A percentile compares a stretch with the other conserved stretches of the same genome.
These are phyloP conservation scores for Cladosporium sp. DNA, from an alignment of 2,329 filamentous ascomycete species.

Conservation along the genomic window DNA sequence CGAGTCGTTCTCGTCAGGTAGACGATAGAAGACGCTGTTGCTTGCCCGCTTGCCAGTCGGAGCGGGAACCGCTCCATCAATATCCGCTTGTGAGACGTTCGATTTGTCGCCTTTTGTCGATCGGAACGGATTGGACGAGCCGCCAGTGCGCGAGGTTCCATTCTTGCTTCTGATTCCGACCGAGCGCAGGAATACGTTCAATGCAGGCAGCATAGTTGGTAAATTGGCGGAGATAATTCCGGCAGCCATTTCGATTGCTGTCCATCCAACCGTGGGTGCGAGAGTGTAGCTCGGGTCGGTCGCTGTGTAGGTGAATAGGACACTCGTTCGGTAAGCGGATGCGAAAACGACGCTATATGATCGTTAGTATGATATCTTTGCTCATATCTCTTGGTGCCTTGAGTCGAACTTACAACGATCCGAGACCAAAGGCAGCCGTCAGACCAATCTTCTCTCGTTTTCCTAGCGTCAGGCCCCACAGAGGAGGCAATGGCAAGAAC, in stretches of 20 bases:
- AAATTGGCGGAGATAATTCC: slow-evolving; percentile 10
- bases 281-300: slow-evolving; percentile 9
- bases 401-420: slow-evolving; percentile 3
- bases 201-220: slow-evolving; percentile 6
- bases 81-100: not conserved
- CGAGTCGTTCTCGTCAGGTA: slow-evolving; percentile 2
- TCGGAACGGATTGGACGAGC: not conserved
- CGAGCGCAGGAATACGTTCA: slow-evolving; percentile 8
- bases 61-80: not conserved
- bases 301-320: slow-evolving; percentile 6
- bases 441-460: slow-evolving; percentile 9
- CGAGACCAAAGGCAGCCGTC: slow-evolving; percentile 7
- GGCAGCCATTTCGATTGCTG: slow-evolving; percentile 9
- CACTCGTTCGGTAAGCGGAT: slow-evolving; percentile 8
- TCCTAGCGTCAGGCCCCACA: not conserved
- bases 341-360: slow-evolving; percentile 1
- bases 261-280: slow-evolving; percentile 7
- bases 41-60: not conserved
- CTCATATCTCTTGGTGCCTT: not conserved
- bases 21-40: not conserved
- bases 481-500: not conserved
- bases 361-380: not conserved
- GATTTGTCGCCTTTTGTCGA: not conserved
- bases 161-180: not conserved
- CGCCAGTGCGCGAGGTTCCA: not conserved